phyloP scores from a whole-genome alignment of 495 filamentous ascomycete genomes.

The Astrocystis sublimbata region DNA sequence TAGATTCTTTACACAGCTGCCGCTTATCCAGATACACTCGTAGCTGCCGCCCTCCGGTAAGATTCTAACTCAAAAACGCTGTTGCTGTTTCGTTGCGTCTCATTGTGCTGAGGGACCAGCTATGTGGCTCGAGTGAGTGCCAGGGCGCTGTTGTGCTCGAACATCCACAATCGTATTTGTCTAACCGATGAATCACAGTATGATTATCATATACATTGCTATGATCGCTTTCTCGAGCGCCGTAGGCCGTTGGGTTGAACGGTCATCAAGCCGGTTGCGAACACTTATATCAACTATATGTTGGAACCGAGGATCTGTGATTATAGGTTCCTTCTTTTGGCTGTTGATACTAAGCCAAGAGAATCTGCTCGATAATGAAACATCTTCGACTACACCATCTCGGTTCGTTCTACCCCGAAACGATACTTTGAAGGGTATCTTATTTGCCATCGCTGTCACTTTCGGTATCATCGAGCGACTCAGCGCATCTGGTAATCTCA shows the following conservation, averaged over 20 bases:
- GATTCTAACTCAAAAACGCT: conserved; percentile 12
- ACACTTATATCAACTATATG: conserved; percentile 44
- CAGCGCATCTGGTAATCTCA: conserved; percentile 55
- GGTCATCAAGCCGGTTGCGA: conserved; percentile 42
- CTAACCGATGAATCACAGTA: conserved; percentile 17
- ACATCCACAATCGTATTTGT: neutral
- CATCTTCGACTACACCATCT: neutral
- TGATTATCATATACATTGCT: conserved; percentile 35
- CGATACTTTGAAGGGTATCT: conserved; percentile 24
- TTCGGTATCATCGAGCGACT: conserved; percentile 62
- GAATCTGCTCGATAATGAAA: conserved; percentile 23
- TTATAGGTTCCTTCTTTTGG: conserved; percentile 54
- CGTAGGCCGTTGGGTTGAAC: conserved; percentile 51
- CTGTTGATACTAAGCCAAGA: conserved; percentile 41
- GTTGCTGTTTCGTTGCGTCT: conserved; percentile 1
- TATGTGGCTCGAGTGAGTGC: conserved; percentile 22
- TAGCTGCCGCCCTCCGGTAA: conserved; percentile 43
- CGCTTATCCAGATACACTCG: conserved; percentile 58
- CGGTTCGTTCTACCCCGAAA: conserved; percentile 16
- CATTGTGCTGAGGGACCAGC: neutral
- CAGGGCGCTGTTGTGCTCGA: conserved; percentile 9
- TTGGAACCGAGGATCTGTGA: conserved; percentile 48
- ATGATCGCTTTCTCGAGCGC: conserved; percentile 36
- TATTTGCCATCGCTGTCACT: conserved; percentile 48
- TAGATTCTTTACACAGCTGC: conserved; percentile 62